Evolutionary conservation across 768 basidiomycete species (phyloP).

Genomic region (Rhizopogon vulgaris): DNA sequence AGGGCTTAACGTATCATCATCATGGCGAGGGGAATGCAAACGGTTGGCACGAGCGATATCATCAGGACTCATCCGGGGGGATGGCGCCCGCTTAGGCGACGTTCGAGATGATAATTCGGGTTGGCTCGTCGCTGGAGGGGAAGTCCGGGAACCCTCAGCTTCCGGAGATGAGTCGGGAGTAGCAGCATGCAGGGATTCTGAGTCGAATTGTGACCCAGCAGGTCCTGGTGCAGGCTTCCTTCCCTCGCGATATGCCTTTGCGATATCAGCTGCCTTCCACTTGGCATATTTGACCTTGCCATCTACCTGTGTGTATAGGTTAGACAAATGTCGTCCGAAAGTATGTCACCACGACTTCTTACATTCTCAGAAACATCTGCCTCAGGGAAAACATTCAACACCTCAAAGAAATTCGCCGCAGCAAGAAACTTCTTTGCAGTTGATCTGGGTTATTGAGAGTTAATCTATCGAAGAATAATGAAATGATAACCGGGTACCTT

Average conservation of each 20-base stretch:
- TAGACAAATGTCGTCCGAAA: constrained; percentile 1
- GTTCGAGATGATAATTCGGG: constrained; percentile 11
- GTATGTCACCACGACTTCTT: constrained; percentile 12
- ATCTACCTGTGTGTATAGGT: constrained; percentile 47
- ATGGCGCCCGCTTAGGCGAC: constrained; percentile 25
- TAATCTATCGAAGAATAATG: background rate
- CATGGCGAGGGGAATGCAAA: constrained; percentile 20
- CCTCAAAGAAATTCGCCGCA: constrained; percentile 90
- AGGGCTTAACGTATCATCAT: constrained; percentile 36
- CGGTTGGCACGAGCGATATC: constrained; percentile 25
- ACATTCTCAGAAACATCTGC: constrained; percentile 53
- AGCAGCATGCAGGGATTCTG: constrained; percentile 10
- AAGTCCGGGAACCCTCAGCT: constrained; percentile 21
- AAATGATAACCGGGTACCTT: constrained; percentile 41
- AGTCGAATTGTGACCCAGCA: constrained; percentile 37
- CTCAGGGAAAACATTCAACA: constrained; percentile 72
- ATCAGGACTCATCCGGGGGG: constrained; percentile 22
- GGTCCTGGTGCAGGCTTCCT: constrained; percentile 77
- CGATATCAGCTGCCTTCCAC: constrained; percentile 96
- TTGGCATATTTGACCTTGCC: constrained; percentile 92
- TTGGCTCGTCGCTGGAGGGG: constrained; percentile 17
- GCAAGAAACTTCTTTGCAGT: constrained; percentile 95
- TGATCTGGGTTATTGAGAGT: constrained; percentile 38
- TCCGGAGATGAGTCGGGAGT: constrained; percentile 10
- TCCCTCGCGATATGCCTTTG: constrained; percentile 93